Evolutionary conservation across 1,284 basidiomycete genomes (phyloP), one percentile per base, ranked within the genome.

Genomic region (Grifola frondosa): DNA sequence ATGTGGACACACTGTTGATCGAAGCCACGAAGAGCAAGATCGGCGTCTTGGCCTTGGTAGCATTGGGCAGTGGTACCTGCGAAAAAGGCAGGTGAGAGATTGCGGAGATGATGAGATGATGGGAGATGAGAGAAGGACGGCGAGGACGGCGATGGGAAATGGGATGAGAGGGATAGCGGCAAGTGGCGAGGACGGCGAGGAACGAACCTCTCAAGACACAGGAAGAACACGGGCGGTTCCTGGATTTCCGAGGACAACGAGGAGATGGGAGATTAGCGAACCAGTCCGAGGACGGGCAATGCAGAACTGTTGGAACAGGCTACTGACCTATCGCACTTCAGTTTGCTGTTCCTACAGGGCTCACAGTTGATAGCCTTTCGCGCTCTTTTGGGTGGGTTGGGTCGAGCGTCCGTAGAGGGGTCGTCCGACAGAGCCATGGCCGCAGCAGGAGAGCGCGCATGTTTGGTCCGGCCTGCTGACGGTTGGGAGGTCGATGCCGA

Each of bases 361-460:
- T 88, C 86, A 59, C 87, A 90, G 66, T 90, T 90, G 57, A 90
- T 88, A 15, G 88, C 85, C 59, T 89, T 89, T 49, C 87, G 75
- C 0, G 87, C 83, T 35, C 86, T 77, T 66, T 89, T 89, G 25
- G 83, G 78, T 3, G 86, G 83, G 23, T 50, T 44, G 11, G 58
- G 62, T 31, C 59, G 53, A 20, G 49, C 30, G 19, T 61, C 59
- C 30, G 48, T 29, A 21, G 42, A 44, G 6, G 35, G 42, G 36
- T 20, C 26, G 39, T 53, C 51, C 28, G 37, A 32, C 33, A 26
- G 24, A 21, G 34, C n/a, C 19, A 42, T 44, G 39, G 40, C 46
- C 21, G 42, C 31, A 21, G 45, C 48, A 15, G 51, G 51, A 10
- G 51, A 53, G 16, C 51, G 51, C 16, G 46, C 51, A 21, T 50